Base-by-base conservation (phyloP, 305 asterid genomes). In the Fraxinus velutina region DNA sequence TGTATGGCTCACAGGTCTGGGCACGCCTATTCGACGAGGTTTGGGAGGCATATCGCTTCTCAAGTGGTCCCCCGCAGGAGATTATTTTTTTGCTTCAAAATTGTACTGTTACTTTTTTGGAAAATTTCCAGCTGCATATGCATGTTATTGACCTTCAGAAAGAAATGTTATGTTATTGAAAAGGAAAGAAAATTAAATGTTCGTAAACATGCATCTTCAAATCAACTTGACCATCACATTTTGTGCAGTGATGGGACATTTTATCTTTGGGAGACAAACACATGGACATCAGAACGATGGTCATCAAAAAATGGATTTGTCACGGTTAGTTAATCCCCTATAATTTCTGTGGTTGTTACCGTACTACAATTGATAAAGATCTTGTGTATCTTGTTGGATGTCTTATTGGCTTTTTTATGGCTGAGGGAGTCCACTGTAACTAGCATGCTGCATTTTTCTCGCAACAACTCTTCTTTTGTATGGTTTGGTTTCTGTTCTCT, bases 241-340 rank as follows among this genome's bases (percentile, higher is more conserved):
- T 79, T 72, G 82, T 86, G 89, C 95, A 94, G 98, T 83, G 97
- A 96, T 89, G 97, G 97, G 39, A 92, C 99, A 81, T 96, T 96
- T 92, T 94, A 96, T 88, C 93, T 94, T 74, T 96, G 98, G 99
- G 99, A 96, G 89, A 96, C 97, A 77, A 94, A 91, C 86, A 92
- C 99, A 5, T 94, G 99, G 99, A 94, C 97, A 83, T 96, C 99
- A 73, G 97, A 92, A 85, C 92, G 92, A 78, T 96, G 99, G 99
- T 94, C 98, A 84, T 90, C 98, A 33, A 87, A 92, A 68, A 88
- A 88, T 87, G 99, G 98, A 78, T 86, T 90, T 87, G 97, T 96
- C 87, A 94, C 97, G 94, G 98, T 94, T 55, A 80, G 97, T 88
- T 64, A 71, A 78, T 73, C 75, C 78, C 73, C 83, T 84, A 37